Base-by-base conservation (phyloP, 768 basidiomycete species). In the Tulasnella sp. region DNA sequence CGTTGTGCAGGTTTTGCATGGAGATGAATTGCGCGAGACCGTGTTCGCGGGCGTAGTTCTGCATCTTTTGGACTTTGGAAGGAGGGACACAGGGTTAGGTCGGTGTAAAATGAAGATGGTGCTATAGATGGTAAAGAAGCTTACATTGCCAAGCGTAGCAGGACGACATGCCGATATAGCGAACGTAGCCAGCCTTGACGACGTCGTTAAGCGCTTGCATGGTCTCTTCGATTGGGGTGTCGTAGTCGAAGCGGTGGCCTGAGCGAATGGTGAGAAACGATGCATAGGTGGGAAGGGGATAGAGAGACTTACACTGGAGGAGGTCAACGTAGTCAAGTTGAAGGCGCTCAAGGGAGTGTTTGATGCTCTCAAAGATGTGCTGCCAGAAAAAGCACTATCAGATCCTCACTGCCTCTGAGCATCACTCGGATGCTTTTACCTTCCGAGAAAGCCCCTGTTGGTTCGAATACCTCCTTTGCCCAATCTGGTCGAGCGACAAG, bases 191-290 rank as follows among this genome's bases (percentile, higher is more conserved):
- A 5, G 81, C 81, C 73, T 84, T 80, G 17, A 86, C 84, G 19
- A 85, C 80, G 72, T 86, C 84, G 67, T 85, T 83, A n/a, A 85
- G 79, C 22, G 85, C 83, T 78, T 83, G 80, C 83, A 85, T 85
- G 76, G 80, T 81, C 76, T 82, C 82, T 70, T 81, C 82, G 82
- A 85, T 83, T 1, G 85, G 84, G 0, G 85, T 85, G 22, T 85
- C 81, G 6, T 77, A 69, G 75, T 86, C 85, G 68, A 85, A 84
- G 26, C 85, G 81, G 82, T 74, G 75, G 83, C 83, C 83, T 81
- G 73, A 19, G 22, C 36, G 29, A 29, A 41, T 40, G 1, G 2
- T 11, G 19, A 19, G 22, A n/a, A 65, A 32, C 35, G 3, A 14
- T 3, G 32, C 17, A 9, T n/a, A 5, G 16, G 29, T 29, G 14